Conservation (phyloP, 306 rosid species). For the Luffa acutangula region DNA sequence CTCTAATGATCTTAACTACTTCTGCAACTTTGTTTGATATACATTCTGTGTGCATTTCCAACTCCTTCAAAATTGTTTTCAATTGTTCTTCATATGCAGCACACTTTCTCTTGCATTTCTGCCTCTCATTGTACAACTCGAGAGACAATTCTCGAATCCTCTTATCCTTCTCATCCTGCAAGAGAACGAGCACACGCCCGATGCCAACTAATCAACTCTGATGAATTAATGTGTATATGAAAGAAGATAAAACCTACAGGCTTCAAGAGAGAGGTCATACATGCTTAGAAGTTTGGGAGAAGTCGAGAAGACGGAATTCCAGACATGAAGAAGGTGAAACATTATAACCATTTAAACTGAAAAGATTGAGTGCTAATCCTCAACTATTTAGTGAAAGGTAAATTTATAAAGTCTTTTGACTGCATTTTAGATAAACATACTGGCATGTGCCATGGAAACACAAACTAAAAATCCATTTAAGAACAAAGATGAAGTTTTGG, state of each 20-base stretch:
- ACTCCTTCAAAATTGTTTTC: conserved; percentile 35
- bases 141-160: conserved; percentile 57
- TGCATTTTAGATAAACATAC: neutral
- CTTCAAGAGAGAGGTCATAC: neutral
- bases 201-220: neutral
- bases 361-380: neutral
- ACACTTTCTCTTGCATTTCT: conserved; percentile 53
- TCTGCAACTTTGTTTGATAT: conserved; percentile 50
- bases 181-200: neutral
- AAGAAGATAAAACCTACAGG: neutral
- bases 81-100: conserved; percentile 63
- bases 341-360: neutral
- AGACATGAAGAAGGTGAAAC: neutral
- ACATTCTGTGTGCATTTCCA: conserved; percentile 57
- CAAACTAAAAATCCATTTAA: neutral
- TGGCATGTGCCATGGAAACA: neutral
- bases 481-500: neutral
- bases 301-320: neutral
- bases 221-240: neutral
- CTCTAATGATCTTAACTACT: conserved; percentile 41
- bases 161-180: conserved; percentile 64
- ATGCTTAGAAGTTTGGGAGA: neutral
- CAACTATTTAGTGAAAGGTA: neutral
- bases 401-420: neutral
- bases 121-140: conserved; percentile 56